Base-by-base conservation (phyloP, 192 early-diverging fungal genomes). In the Coemansia sp. region DNA sequence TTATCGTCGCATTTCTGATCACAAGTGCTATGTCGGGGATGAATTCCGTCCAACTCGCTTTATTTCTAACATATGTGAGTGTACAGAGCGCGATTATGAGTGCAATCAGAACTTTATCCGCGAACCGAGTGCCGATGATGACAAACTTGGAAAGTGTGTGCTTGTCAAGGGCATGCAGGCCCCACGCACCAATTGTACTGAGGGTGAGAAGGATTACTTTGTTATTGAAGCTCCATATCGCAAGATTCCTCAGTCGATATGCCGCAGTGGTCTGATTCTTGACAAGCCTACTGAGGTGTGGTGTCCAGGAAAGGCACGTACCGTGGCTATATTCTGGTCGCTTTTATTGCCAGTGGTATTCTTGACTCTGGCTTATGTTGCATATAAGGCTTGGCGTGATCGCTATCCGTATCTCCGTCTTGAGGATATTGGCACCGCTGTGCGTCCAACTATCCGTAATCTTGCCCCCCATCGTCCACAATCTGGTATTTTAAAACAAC, bases 101-200 rank as follows among this genome's bases (percentile, higher is more conserved):
- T 98, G 96, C 78, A 92, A 93, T 65, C 87, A 86, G 80, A 89
- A 92, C 72, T 95, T 93, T 79, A 88, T 87, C 23, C 88, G 88
- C 27, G 75, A 91, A 59, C 66, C 67, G 0, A 61, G 78, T 24
- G 57, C 59, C 8, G 61, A 55, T 4, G 63, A 57, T 23, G 63
- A 46, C 51, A 27, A 68, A 1, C 31, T 59, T 2, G 85, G 85
- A 30, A 71, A 87, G 33, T 94, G 93, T 74, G 82, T 87, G 17
- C 70, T 93, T 46, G 84, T 89, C 29, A 61, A 84, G 56, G 88
- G 84, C 27, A 84, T 87, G 60, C 54, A 67, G 21, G 84, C 88
- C 46, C 76, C 84, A 6, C 67, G 74, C 11, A 79, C 87, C 10
- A 72, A 85, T 54, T 88, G 89, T 59, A 85, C 85, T 22, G 76